Evolutionary conservation across 164 flowering plant genomes (phyloP), one percentile per base, ranked within the genome.

Genomic region (Piper betle): DNA sequence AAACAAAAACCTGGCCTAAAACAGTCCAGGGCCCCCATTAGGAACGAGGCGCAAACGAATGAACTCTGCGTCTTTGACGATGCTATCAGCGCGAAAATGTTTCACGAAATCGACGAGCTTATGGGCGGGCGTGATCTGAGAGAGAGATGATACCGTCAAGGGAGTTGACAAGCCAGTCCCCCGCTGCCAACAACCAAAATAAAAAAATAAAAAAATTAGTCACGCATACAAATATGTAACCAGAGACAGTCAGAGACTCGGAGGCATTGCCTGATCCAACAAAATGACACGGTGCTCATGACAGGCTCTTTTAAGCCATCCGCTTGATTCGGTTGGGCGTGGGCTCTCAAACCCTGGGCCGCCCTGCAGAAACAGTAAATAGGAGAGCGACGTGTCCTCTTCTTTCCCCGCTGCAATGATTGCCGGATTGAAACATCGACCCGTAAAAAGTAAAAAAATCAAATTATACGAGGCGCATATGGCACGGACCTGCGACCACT

Each of bases 141-240:
- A 68, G 77, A 90, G 81, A 19, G 96, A 90, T 43, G 97, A 87
- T 58, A 78, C 50, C 12, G 97, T 81, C 70, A 90, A 71, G 55
- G 97, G 86, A 71, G 97, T 87, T 25, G 99, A 93, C 73, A 86
- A 74, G 62, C 99, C 99, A 56, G 99, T 93, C 73, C 99, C 99
- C 69, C 99, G 77, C 97, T 90, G 93, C 74, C 70, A 69, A 33
- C 64, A 25, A 68, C 16, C 10, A 38, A 50, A 37, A 2, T 20
- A 46, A 58, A 37, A 0, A 48, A 15, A 12, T 2, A 42, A 6
- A 10, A 5, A 46, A 2, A 46, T 2, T 12, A 15, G 50, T 3
- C 15, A 10, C 50, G 50, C 50, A 37, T 50, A 11, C 40, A 16
- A n/a, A 18, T n/a, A 10, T 17, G n/a, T 25, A 65, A 50, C 17